These are phyloP conservation scores for Saccharomyces kudriavzevii DNA, from an alignment of 805 yeast species.

Conservation along the genomic window DNA sequence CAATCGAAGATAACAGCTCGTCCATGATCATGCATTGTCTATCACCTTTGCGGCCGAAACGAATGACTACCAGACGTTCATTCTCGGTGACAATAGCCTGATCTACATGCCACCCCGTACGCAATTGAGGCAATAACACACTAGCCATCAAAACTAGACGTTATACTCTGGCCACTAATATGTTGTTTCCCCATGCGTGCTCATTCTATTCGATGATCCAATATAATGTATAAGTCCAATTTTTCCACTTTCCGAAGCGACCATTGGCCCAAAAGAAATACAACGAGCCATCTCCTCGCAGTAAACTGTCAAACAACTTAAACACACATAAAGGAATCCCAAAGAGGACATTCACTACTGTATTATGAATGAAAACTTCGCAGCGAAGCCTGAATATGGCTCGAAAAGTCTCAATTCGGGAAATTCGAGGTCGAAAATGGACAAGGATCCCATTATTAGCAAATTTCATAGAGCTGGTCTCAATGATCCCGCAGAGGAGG, in stretches of 20 bases:
- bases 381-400: not conserved
- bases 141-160: conserved; percentile 52
- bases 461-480: conserved; percentile 1
- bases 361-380: not conserved
- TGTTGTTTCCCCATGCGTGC: not conserved
- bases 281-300: not conserved
- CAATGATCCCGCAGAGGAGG: conserved; percentile 5
- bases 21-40: conserved; percentile 85
- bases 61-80: conserved; percentile 74
- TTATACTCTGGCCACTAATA: not conserved
- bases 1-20: conserved; percentile 67
- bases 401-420: not conserved
- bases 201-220: not conserved
- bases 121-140: conserved; percentile 71
- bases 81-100: conserved; percentile 94
- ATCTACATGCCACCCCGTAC: conserved; percentile 94
- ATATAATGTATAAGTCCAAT: not conserved
- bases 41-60: conserved; percentile 79
- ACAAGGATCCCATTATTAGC: not conserved
- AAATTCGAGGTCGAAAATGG: not conserved
- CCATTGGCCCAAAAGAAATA: not conserved
- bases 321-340: not conserved
- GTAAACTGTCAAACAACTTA: not conserved
- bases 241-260: not conserved
- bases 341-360: not conserved